Base-by-base conservation (phyloP, 164 flowering plant species). In the Annona cherimola region DNA sequence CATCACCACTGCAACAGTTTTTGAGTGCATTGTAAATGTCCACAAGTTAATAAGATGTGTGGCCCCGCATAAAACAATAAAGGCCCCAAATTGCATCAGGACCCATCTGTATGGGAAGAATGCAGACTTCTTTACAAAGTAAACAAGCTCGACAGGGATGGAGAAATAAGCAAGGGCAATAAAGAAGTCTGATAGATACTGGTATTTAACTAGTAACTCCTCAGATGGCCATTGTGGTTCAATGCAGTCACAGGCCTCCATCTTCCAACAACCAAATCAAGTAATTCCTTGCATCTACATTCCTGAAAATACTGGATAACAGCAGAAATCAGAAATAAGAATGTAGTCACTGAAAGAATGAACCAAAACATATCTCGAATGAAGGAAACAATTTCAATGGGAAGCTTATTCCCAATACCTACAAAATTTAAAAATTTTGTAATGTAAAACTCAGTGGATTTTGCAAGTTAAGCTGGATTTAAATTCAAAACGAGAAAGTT, bases 91-190 rank as follows among this genome's bases (percentile, higher is more conserved):
- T 72, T 87, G 96, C 84, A 88, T 86, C 8, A 90, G 86, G 65
- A 90, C 92, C 94, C 90, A 88, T 88, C 88, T 83, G 67, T 87
- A 87, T 8, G 92, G 92, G 71, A 88, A 87, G 82, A 87, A 83
- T 14, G 90, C 80, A 12, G 90, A 87, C 71, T 82, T 88, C 55
- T 87, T 84, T 2, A 90, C 89, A 74, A 87, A 87, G 73, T 86
- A 90, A 43, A 87, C 82, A 44, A 90, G 86, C 79, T 86, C 91
- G 45, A 90, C 26, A 8, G 95, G 91, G 60, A 90, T 90, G 62
- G 92, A 88, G 83, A 88, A 90, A 73, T 88, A 87, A 4, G 89
- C 91, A 42, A 86, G 68, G 7, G 90, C 88, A 69, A 87, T 87
- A 54, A 87, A 79, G 70, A 81, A 77, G 75, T 89, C 93, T 14